These are phyloP conservation scores for Fusarium sacchari DNA, from an alignment of 2,329 filamentous ascomycete genomes.

Conservation along the genomic window DNA sequence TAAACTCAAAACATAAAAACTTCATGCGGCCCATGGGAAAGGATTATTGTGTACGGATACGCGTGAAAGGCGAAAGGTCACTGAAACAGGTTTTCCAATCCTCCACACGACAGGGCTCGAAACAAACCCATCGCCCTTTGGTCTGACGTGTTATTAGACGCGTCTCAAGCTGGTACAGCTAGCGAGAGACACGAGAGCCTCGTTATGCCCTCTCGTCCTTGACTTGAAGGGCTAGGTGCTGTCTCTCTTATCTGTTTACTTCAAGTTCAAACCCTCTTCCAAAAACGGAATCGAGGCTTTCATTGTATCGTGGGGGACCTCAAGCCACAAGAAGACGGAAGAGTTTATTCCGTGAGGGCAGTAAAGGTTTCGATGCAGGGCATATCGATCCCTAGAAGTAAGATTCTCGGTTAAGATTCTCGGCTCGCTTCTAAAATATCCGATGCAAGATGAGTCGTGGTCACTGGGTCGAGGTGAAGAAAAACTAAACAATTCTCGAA, in stretches of 20 bases:
- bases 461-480: not conserved
- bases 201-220: not conserved
- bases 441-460: conserved; percentile 33
- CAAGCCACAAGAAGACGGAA: not conserved
- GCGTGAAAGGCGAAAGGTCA: conserved; percentile 7
- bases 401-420: conserved; percentile 21
- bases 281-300: not conserved
- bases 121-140: conserved; percentile 19
- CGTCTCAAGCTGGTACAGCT: conserved; percentile 21
- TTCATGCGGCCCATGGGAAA: not conserved
- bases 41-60: not conserved
- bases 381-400: not conserved
- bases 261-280: not conserved
- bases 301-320: not conserved
- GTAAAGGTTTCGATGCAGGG: not conserved
- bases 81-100: conserved; percentile 13
- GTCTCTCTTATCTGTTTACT: conserved; percentile 3
- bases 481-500: conserved; percentile 5
- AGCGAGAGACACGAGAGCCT: conserved; percentile 27
- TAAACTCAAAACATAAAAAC: conserved; percentile 19
- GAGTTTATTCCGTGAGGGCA: not conserved
- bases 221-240: not conserved
- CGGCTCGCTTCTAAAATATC: conserved; percentile 25
- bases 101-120: conserved; percentile 22
- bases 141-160: conserved; percentile 21